A percentile compares a stretch with the other conserved stretches of the same genome.
Evolutionary conservation across 495 filamentous ascomycete species (phyloP).

Genomic region (Hypomontagnella submonticulosa): DNA sequence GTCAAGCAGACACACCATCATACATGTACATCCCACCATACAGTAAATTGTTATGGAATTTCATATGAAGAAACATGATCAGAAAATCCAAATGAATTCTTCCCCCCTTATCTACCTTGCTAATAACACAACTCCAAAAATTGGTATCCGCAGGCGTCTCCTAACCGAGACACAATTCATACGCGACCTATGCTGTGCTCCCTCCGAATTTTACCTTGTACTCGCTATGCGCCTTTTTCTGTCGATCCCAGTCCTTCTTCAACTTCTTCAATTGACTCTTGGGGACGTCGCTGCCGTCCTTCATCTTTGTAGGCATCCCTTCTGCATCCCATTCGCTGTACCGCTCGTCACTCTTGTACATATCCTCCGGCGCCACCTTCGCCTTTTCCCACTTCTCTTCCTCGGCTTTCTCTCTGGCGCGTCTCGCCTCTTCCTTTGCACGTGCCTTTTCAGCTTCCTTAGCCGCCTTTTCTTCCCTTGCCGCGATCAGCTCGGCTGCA

Average conservation of each 20-base stretch:
- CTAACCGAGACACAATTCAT: conserved; percentile 4
- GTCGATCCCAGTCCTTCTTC: conserved; percentile 89
- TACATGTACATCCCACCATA: not conserved
- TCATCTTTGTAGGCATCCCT: conserved; percentile 81
- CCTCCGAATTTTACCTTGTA: conserved; percentile 61
- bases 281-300: conserved; percentile 79
- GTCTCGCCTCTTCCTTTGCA: conserved; percentile 70
- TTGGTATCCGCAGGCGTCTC: conserved; percentile 22
- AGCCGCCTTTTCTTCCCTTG: conserved; percentile 74
- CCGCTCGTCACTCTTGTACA: conserved; percentile 77
- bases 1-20: not conserved
- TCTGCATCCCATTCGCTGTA: conserved; percentile 87
- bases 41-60: not conserved
- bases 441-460: conserved; percentile 63
- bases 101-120: not conserved
- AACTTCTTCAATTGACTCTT: conserved; percentile 87
- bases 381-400: conserved; percentile 73
- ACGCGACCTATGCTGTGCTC: conserved; percentile 19
- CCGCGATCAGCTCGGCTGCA: conserved; percentile 75
- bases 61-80: not conserved
- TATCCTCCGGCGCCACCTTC: conserved; percentile 71
- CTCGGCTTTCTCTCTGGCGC: conserved; percentile 64
- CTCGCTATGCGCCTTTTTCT: conserved; percentile 86
- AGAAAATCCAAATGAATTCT: conserved; percentile 10
- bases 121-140: conserved; percentile 23